phyloP scores from a whole-genome alignment of 208 protist genomes.

The Herpetomonas tarakana region DNA sequence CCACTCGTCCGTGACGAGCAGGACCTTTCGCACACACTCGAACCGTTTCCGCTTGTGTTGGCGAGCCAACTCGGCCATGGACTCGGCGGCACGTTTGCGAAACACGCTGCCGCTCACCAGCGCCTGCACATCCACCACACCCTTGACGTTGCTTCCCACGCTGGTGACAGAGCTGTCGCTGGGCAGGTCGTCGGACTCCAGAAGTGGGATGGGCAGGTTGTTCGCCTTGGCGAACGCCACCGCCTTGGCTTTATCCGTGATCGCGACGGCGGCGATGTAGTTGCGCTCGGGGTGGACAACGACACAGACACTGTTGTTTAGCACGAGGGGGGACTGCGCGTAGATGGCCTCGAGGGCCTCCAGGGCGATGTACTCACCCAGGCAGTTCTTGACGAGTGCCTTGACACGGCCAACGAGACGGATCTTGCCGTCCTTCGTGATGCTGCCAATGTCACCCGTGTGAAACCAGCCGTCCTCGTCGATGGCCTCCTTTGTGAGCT shows the following conservation, averaged over 20 bases:
- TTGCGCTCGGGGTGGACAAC: slow-evolving; percentile 70
- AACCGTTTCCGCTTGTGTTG: slow-evolving; percentile 29
- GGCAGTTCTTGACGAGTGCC: slow-evolving; percentile 86
- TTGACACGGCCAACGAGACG: slow-evolving; percentile 87
- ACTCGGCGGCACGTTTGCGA: slow-evolving; percentile 8
- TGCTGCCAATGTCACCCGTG: slow-evolving; percentile 82
- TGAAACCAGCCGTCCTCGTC: slow-evolving; percentile 86
- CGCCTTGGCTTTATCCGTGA: slow-evolving; percentile 46
- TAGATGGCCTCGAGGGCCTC: slow-evolving; percentile 84
- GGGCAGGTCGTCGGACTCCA: slow-evolving; percentile 6
- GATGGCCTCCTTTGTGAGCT: slow-evolving; percentile 80
- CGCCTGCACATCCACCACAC: slow-evolving; percentile 27
- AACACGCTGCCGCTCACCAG: slow-evolving; percentile 38
- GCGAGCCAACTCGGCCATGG: slow-evolving; percentile 17
- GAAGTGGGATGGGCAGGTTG: slow-evolving; percentile 27
- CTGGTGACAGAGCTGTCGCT: background rate
- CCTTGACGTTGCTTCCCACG: slow-evolving; percentile 1
- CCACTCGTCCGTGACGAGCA: slow-evolving; percentile 59
- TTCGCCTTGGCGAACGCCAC: slow-evolving; percentile 44
- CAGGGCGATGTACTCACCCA: slow-evolving; percentile 91
- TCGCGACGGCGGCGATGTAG: slow-evolving; percentile 65
- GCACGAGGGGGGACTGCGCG: slow-evolving; percentile 43
- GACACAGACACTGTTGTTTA: slow-evolving; percentile 69
- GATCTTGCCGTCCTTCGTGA: slow-evolving; percentile 42
- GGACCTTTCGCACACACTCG: slow-evolving; percentile 37